Conservation (phyloP, 1,139 yeast genomes). For the Pneumocystis wakefieldiae region DNA sequence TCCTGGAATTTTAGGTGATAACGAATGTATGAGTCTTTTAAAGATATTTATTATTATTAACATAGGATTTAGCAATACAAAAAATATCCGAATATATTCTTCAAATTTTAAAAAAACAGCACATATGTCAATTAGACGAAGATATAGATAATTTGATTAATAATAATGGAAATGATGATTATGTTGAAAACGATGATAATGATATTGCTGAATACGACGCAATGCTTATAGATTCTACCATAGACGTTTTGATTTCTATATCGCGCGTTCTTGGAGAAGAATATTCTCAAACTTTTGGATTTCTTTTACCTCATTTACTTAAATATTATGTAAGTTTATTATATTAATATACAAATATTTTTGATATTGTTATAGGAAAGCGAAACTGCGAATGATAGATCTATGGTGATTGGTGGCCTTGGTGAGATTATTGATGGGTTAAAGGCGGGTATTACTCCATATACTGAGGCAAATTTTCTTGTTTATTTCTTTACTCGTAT, state of each 20-base stretch:
- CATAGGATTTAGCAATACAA: constrained; percentile 32
- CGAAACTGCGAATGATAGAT: constrained; percentile 60
- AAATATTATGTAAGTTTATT: constrained; percentile 32
- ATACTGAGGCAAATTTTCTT: constrained; percentile 28
- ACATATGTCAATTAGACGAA: constrained; percentile 56
- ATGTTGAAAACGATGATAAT: constrained; percentile 27
- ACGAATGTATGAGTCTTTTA: background rate
- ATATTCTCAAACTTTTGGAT: constrained; percentile 45
- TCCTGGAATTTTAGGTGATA: constrained; percentile 46
- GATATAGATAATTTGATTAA: constrained; percentile 37
- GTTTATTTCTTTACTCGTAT: constrained; percentile 1
- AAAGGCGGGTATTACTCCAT: constrained; percentile 47
- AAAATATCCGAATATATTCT: constrained; percentile 34
- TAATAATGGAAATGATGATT: constrained; percentile 34
- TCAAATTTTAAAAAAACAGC: constrained; percentile 62
- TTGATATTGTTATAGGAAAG: constrained; percentile 21
- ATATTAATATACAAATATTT: background rate
- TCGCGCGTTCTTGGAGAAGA: constrained; percentile 62
- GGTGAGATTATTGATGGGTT: constrained; percentile 79
- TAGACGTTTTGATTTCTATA: constrained; percentile 69
- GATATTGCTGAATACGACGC: constrained; percentile 72
- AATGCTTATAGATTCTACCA: constrained; percentile 65
- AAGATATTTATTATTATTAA: background rate
- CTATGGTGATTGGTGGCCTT: constrained; percentile 71
- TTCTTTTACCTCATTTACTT: constrained; percentile 55